Evolutionary conservation across 108 stramenopile genomes (phyloP).

Genomic region (Skeletonema tropicum): DNA sequence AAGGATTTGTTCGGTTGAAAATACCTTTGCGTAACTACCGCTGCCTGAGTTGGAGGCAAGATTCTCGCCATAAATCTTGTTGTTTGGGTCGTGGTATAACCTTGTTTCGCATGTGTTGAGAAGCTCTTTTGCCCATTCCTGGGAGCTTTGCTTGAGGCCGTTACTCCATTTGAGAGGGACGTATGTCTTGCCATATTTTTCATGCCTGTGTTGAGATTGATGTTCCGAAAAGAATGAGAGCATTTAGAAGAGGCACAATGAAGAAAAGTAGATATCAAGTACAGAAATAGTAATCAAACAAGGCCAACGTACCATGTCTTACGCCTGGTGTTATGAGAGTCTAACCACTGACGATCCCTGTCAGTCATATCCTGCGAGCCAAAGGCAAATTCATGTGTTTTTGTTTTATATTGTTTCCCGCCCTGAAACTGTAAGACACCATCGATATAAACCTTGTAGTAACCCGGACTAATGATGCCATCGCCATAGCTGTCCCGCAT

Average conservation of each 20-base stretch:
- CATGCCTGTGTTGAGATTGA: background rate
- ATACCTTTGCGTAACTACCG: background rate
- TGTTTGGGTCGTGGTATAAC: constrained; percentile 43
- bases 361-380: background rate
- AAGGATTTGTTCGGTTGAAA: constrained; percentile 24
- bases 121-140: background rate
- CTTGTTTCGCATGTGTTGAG: constrained; percentile 9
- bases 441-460: background rate
- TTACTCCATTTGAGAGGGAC: constrained; percentile 24
- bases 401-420: background rate
- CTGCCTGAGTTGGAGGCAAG: constrained; percentile 27
- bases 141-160: constrained; percentile 8
- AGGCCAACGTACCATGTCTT: background rate
- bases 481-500: background rate
- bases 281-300: too few relatives aligned
- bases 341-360: constrained; percentile 17
- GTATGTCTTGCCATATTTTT: constrained; percentile 18
- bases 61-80: constrained; percentile 36
- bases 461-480: background rate
- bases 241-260: too few relatives aligned
- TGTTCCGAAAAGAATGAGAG: too few relatives aligned
- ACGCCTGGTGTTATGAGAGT: constrained; percentile 29
- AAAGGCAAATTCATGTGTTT: background rate
- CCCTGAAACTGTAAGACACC: background rate
- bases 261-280: too few relatives aligned